These are phyloP conservation scores for Septoria petroselini DNA, from an alignment of 2,329 filamentous ascomycete genomes.

Conservation along the genomic window DNA sequence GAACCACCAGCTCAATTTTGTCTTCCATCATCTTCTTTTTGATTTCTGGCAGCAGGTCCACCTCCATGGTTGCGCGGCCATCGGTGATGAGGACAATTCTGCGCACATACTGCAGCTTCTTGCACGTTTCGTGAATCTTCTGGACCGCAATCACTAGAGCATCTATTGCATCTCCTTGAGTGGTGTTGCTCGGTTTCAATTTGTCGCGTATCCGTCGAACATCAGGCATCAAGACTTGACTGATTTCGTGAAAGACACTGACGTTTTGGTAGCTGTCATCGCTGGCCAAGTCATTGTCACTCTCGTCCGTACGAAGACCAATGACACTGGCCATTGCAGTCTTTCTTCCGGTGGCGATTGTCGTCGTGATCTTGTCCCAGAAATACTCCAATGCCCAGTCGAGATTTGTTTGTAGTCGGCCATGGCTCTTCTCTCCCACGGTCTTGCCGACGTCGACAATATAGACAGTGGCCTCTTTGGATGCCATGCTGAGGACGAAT, in stretches of 20 bases:
- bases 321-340: conserved; percentile 75
- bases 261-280: conserved; percentile 79
- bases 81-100: conserved; percentile 85
- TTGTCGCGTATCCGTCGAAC: conserved; percentile 62
- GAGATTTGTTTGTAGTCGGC: conserved; percentile 73
- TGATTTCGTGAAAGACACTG: conserved; percentile 61
- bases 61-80: conserved; percentile 69
- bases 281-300: conserved; percentile 63
- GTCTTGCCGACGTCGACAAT: conserved; percentile 82
- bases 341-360: conserved; percentile 67
- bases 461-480: conserved; percentile 90
- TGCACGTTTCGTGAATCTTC: conserved; percentile 78
- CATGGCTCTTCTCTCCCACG: conserved; percentile 72
- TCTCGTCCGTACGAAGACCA: conserved; percentile 75
- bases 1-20: conserved; percentile 71
- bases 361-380: conserved; percentile 85
- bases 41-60: conserved; percentile 68
- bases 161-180: conserved; percentile 77
- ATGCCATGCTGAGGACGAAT: conserved; percentile 63
- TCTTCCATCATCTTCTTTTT: conserved; percentile 69
- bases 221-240: conserved; percentile 67
- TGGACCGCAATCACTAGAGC: conserved; percentile 81
- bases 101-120: conserved; percentile 75
- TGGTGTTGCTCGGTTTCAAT: conserved; percentile 65
- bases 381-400: conserved; percentile 89